phyloP scores from a whole-genome alignment of 2,329 filamentous ascomycete species.

The Bipolaris oryzae region DNA sequence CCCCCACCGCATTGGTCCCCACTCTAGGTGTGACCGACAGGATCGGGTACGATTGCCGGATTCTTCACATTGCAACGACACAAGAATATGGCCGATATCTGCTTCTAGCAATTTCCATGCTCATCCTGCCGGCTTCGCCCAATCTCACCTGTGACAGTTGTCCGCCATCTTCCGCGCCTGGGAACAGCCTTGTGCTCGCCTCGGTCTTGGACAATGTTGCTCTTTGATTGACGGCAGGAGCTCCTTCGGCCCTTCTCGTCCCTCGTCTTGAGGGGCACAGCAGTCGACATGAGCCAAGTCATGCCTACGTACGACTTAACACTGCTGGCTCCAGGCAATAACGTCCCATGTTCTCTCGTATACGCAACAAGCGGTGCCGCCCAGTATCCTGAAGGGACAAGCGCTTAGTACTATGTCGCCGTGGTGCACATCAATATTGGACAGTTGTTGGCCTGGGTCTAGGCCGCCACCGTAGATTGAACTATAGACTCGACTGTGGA shows the following conservation, averaged over 20 bases:
- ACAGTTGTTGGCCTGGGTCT: neutral
- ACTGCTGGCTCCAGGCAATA: neutral
- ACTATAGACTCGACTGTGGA: neutral
- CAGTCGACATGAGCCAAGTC: neutral
- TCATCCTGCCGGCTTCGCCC: neutral
- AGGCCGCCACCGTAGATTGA: neutral
- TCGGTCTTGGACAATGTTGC: too few relatives aligned
- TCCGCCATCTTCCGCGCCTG: neutral
- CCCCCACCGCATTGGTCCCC: neutral
- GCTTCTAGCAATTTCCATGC: constrained; percentile 8
- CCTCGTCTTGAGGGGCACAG: neutral
- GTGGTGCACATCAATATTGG: neutral
- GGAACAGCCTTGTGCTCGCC: neutral
- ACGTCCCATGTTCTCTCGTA: neutral
- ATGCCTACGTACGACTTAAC: neutral
- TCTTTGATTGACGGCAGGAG: too few relatives aligned
- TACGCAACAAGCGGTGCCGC: neutral
- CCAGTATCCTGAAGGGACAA: neutral
- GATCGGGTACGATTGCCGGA: neutral
- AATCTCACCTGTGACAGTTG: neutral
- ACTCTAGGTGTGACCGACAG: neutral
- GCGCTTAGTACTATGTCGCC: neutral
- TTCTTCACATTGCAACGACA: neutral
- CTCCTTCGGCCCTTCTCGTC: neutral
- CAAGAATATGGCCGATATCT: neutral